Conservation (phyloP, 2,329 filamentous ascomycete species). For the Pleomassaria siparia region DNA sequence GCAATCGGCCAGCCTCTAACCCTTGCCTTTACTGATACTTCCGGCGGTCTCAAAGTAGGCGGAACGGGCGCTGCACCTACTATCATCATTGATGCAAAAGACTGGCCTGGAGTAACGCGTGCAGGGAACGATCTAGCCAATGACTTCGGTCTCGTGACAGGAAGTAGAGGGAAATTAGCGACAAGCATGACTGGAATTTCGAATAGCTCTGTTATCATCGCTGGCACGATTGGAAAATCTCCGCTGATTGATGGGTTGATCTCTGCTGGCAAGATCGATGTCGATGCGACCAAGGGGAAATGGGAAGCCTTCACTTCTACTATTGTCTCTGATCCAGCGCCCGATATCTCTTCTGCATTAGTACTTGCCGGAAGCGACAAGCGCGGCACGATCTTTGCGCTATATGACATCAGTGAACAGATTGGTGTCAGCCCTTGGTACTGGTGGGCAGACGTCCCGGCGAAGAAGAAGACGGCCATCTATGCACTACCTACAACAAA, state of each 20-base stretch:
- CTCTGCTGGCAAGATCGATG: constrained; percentile 57
- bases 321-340: constrained; percentile 58
- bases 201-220: constrained; percentile 56
- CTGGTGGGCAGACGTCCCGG: constrained; percentile 64
- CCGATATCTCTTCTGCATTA: constrained; percentile 58
- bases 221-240: constrained; percentile 66
- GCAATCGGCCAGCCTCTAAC: constrained; percentile 22
- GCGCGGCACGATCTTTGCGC: constrained; percentile 65
- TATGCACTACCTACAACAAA: constrained; percentile 57
- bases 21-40: constrained; percentile 20
- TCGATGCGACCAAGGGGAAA: constrained; percentile 56
- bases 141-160: constrained; percentile 69
- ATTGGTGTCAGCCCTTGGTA: constrained; percentile 71
- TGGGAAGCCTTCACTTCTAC: constrained; percentile 68
- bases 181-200: constrained; percentile 18
- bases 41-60: constrained; percentile 20
- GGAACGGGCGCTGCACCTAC: constrained; percentile 19
- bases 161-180: constrained; percentile 55
- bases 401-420: constrained; percentile 70
- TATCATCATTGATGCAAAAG: constrained; percentile 38
- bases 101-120: constrained; percentile 66
- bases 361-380: constrained; percentile 67
- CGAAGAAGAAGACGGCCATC: constrained; percentile 53
- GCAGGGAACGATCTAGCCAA: constrained; percentile 64
- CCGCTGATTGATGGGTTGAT: constrained; percentile 60